Evolutionary conservation across 495 filamentous ascomycete species (phyloP).

Genomic region (Podospora conica): DNA sequence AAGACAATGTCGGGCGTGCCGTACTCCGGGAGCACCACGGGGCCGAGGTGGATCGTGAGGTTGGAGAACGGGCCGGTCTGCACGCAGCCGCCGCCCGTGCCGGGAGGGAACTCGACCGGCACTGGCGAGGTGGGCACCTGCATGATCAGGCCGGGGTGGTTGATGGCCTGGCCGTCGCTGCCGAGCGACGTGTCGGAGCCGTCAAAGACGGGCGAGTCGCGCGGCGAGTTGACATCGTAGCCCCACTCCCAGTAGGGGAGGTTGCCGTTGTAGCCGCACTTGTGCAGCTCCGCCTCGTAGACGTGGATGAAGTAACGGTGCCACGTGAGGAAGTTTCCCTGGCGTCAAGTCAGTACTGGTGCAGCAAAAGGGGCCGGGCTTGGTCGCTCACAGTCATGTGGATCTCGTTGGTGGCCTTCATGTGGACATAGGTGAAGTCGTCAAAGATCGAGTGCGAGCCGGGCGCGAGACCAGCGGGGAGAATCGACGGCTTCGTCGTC

Average conservation of each 20-base stretch:
- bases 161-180: conserved; percentile 49
- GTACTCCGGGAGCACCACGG: conserved; percentile 32
- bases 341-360: not conserved
- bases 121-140: not conserved
- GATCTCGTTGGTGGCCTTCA: conserved; percentile 53
- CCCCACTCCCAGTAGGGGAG: conserved; percentile 59
- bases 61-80: conserved; percentile 51
- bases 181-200: conserved; percentile 54
- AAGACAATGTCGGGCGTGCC: conserved; percentile 7
- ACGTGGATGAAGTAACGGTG: conserved; percentile 60
- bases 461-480: conserved; percentile 23
- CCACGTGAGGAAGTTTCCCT: conserved; percentile 63
- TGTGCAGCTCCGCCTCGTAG: conserved; percentile 60
- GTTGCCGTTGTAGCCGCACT: conserved; percentile 59
- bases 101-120: conserved; percentile 33
- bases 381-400: conserved; percentile 48
- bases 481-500: conserved; percentile 43
- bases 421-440: conserved; percentile 64
- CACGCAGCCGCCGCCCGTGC: conserved; percentile 62
- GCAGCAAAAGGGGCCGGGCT: no score
- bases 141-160: conserved; percentile 18
- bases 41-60: conserved; percentile 47
- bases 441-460: conserved; percentile 40
- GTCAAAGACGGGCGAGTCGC: conserved; percentile 55
- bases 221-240: conserved; percentile 43